These are phyloP conservation scores for Serendipita indica DNA, from an alignment of 768 basidiomycete species.

Conservation along the genomic window DNA sequence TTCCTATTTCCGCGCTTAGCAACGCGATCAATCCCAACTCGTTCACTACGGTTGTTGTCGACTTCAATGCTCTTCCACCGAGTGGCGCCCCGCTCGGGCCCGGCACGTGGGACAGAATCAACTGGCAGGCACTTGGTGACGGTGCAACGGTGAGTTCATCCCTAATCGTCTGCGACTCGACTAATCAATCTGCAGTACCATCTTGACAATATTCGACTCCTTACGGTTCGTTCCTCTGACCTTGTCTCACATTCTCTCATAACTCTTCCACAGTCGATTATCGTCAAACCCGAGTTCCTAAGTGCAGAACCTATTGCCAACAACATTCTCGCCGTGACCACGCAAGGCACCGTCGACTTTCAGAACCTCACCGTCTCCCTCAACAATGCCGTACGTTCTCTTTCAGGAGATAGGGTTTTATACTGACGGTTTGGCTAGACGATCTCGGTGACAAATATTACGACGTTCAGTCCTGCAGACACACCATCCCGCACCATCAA, in stretches of 20 bases:
- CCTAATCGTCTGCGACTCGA: background rate
- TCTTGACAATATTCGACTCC: constrained; percentile 35
- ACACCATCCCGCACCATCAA: constrained; percentile 34
- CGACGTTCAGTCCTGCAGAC: constrained; percentile 30
- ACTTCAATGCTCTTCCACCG: constrained; percentile 32
- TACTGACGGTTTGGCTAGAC: constrained; percentile 16
- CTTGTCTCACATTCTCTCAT: background rate
- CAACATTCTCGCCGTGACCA: constrained; percentile 36
- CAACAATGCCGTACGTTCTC: constrained; percentile 25
- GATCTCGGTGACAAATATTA: constrained; percentile 24
- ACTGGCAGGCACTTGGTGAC: constrained; percentile 32
- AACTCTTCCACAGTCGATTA: constrained; percentile 24
- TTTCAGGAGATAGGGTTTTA: background rate
- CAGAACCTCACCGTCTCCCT: constrained; percentile 26
- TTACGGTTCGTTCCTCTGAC: constrained; percentile 22
- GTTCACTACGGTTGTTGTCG: constrained; percentile 33
- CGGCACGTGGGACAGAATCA: constrained; percentile 37
- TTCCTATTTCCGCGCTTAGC: constrained; percentile 31
- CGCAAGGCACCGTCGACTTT: constrained; percentile 33
- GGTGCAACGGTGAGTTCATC: constrained; percentile 25
- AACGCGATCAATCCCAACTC: constrained; percentile 24
- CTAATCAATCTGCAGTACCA: constrained; percentile 25
- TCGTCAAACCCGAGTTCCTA: constrained; percentile 33
- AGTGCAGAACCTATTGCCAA: constrained; percentile 37
- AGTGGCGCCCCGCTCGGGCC: constrained; percentile 26